Evolutionary conservation across 768 basidiomycete genomes (phyloP).

Genomic region (Royoungia palumana): DNA sequence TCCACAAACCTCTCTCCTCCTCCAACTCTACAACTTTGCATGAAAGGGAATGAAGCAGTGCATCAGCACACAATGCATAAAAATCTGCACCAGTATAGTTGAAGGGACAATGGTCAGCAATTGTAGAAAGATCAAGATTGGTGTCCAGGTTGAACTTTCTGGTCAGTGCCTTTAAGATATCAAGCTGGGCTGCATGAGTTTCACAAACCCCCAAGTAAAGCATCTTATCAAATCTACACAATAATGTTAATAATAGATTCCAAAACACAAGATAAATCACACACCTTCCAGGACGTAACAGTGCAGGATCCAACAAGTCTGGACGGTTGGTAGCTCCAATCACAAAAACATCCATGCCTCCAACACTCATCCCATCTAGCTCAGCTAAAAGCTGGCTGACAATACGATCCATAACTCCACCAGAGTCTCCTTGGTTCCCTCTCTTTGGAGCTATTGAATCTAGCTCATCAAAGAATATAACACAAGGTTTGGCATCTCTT

Average conservation of each 20-base stretch:
- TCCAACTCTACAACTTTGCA: slow-evolving; percentile 82
- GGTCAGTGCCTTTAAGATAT: slow-evolving; percentile 87
- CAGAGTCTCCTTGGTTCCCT: slow-evolving; percentile 93
- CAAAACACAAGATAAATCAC: slow-evolving; percentile 5
- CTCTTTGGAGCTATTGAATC: slow-evolving; percentile 94
- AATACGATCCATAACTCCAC: slow-evolving; percentile 97
- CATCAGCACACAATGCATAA: slow-evolving; percentile 96
- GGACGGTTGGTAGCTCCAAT: slow-evolving; percentile 96
- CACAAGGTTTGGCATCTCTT: slow-evolving; percentile 87
- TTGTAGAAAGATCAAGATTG: slow-evolving; percentile 51
- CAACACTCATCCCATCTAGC: slow-evolving; percentile 82
- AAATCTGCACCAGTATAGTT: slow-evolving; percentile 98
- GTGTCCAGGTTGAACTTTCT: slow-evolving; percentile 85
- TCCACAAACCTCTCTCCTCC: slow-evolving; percentile 54
- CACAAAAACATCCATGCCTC: slow-evolving; percentile 79
- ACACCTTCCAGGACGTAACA: slow-evolving; percentile 84
- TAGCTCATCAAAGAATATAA: slow-evolving; percentile 96
- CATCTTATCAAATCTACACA: slow-evolving; percentile 89
- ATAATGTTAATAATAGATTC: neutral
- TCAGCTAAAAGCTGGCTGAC: slow-evolving; percentile 94
- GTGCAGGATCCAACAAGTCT: slow-evolving; percentile 84
- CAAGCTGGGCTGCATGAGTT: slow-evolving; percentile 78
- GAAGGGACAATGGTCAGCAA: slow-evolving; percentile 81
- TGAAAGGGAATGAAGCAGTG: slow-evolving; percentile 93
- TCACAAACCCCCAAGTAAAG: slow-evolving; percentile 92